Base-by-base conservation (phyloP, 768 basidiomycete species). In the Macrocybe gigantea region DNA sequence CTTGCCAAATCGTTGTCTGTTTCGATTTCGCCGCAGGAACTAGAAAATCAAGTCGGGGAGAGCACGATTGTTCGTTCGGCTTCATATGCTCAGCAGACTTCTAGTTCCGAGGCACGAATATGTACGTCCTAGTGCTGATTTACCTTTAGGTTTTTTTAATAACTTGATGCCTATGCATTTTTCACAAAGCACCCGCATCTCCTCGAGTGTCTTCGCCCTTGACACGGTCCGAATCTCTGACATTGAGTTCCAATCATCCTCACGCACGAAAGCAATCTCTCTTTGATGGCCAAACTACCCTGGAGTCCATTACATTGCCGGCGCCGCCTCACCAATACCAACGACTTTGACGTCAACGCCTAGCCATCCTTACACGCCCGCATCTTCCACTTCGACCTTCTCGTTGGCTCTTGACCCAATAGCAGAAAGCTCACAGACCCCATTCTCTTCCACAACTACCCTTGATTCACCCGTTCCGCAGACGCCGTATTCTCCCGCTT, bases 191-290 rank as follows among this genome's bases (percentile, higher is more conserved):
- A 14, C 60, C 69, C 29, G 54, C 64, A 14, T 64, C 68, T n/a
- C 64, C 69, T 42, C 64, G 63, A 40, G 54, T 65, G 10, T 60
- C 71, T 3, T 73, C 78, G 5, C 71, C 78, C 12, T 60, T 82
- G 36, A 61, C 75, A 6, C 78, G 80, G 11, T 76, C 74, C 2
- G 65, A 77, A 38, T 57, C 74, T 7, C 72, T 85, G 22, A 67
- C 77, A 5, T 66, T 84, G 0, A 68, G 78, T 1, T 67, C 79
- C 1, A 73, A 78, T 37, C 88, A 90, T 56, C 88, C 88, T 0
- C 88, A 90, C 52, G 88, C 85, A 0, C 79, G 88, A 33, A 90
- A 89, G 60, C 71, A 79, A 13, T 90, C 87, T 12, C 64, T 87
- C 3, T 49, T 80, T 8, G 82, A 85, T 54, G 78, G 76, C 12